These are phyloP conservation scores for Metschnikowia reukaufii DNA, from an alignment of 805 yeast genomes.

Conservation along the genomic window DNA sequence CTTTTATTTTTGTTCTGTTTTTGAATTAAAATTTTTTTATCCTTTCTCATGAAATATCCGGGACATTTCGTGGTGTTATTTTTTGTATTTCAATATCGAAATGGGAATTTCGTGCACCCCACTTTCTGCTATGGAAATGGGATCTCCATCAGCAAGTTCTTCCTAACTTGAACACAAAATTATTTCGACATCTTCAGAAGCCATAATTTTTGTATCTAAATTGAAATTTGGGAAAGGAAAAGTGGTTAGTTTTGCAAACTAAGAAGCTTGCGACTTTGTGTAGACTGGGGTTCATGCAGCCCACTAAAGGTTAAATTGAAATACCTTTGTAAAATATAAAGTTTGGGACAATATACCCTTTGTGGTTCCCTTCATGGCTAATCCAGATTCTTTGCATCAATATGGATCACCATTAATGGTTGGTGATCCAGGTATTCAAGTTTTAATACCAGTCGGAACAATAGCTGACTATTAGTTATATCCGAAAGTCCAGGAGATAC, in stretches of 20 bases:
- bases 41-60: too few relatives aligned
- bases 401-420: not conserved
- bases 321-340: not conserved
- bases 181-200: not conserved
- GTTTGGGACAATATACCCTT: not conserved
- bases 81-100: too few relatives aligned
- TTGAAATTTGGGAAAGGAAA: not conserved
- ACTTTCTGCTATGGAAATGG: not conserved
- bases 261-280: not conserved
- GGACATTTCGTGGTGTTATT: too few relatives aligned
- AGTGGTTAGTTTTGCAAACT: not conserved
- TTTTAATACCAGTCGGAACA: not conserved
- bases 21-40: too few relatives aligned
- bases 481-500: not conserved
- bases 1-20: too few relatives aligned
- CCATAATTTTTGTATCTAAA: not conserved
- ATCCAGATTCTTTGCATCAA: not conserved
- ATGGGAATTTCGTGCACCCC: not conserved
- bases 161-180: not conserved
- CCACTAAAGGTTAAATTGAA: not conserved
- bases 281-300: not conserved
- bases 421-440: not conserved
- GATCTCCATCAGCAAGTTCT: not conserved
- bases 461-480: not conserved
- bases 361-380: not conserved